Conservation (phyloP, 2,329 filamentous ascomycete species). For the Aspergillaceae sp. region DNA sequence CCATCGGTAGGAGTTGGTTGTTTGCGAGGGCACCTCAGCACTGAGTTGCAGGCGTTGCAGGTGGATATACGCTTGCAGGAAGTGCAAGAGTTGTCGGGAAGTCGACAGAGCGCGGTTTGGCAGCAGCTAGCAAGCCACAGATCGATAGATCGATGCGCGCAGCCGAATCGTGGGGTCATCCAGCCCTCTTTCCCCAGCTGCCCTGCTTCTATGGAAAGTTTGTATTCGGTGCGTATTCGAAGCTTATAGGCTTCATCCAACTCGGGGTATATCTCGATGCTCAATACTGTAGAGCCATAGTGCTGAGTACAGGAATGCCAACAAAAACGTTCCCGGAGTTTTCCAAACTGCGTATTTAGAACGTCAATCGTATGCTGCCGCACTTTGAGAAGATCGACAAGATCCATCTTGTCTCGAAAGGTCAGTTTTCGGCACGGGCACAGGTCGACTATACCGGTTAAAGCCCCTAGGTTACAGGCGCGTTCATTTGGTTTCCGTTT, state of each 20-base stretch:
- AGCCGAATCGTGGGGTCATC: conserved; percentile 34
- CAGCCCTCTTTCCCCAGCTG: conserved; percentile 30
- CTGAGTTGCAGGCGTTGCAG: conserved; percentile 28
- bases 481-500: conserved; percentile 24
- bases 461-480: conserved; percentile 25
- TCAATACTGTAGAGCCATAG: conserved; percentile 27
- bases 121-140: conserved; percentile 33
- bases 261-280: conserved; percentile 29
- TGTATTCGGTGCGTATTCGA: conserved; percentile 29
- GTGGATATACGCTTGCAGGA: conserved; percentile 29
- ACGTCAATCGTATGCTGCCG: conserved; percentile 19
- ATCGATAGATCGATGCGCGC: conserved; percentile 32
- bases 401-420: conserved; percentile 29
- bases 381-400: conserved; percentile 24
- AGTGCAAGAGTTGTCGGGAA: conserved; percentile 24
- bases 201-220: conserved; percentile 24
- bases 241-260: conserved; percentile 24
- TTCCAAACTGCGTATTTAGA: conserved; percentile 21
- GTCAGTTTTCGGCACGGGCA: conserved; percentile 35
- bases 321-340: conserved; percentile 23
- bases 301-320: conserved; percentile 31
- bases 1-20: conserved; percentile 20
- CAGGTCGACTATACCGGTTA: conserved; percentile 30
- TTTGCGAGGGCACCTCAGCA: conserved; percentile 27
- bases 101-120: conserved; percentile 28